phyloP scores from a whole-genome alignment of 257 asterid genomes.

The Solanum piurae region DNA sequence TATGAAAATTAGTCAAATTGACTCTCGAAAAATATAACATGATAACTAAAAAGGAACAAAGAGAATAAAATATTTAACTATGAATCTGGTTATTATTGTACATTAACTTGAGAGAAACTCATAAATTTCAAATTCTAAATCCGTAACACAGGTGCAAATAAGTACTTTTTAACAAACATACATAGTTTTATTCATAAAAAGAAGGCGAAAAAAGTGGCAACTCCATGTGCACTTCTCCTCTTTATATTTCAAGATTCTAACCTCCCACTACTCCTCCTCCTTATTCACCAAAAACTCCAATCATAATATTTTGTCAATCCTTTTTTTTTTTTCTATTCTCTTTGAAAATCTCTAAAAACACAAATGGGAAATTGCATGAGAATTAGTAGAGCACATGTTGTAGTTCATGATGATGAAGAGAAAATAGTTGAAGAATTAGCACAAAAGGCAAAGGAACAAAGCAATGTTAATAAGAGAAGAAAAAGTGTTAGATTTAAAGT shows the following conservation, averaged over 20 bases:
- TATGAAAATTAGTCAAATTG: neutral
- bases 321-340: neutral
- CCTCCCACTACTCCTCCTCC: neutral
- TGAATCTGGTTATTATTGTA: neutral
- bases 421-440: neutral
- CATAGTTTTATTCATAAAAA: neutral
- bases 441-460: neutral
- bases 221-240: neutral
- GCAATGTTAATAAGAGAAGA: neutral
- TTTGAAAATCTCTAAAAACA: neutral
- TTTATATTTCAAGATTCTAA: neutral
- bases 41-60: too few species aligned
- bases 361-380: conserved; percentile 18
- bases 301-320: neutral
- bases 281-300: neutral
- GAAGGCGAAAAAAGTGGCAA: conserved; percentile 1
- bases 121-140: neutral
- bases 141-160: rapidly evolving
- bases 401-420: neutral
- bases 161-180: neutral
- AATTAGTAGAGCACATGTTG: neutral
- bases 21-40: too few species aligned
- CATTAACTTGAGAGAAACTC: neutral
- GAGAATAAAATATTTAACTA: neutral
- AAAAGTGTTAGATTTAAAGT: conserved; percentile 6